Evolutionary conservation across 1,139 yeast species (phyloP).

Genomic region (Entelexis sorbosivorans): DNA sequence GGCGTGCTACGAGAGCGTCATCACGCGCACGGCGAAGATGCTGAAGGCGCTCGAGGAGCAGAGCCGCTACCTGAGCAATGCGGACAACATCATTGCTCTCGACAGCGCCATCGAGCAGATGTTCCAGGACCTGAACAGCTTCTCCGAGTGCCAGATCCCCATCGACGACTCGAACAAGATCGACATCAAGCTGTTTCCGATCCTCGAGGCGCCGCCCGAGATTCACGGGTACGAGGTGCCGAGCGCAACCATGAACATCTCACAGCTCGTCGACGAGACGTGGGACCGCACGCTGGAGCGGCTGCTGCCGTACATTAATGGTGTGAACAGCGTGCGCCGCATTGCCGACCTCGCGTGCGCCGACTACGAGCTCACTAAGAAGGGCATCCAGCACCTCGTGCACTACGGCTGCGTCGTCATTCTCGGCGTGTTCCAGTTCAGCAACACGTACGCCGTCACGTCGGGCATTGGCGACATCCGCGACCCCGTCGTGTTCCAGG

Average conservation of each 20-base stretch:
- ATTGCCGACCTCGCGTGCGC: slow-evolving; percentile 76
- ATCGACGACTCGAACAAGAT: slow-evolving; percentile 81
- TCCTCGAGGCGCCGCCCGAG: slow-evolving; percentile 72
- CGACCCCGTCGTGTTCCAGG: slow-evolving; percentile 62
- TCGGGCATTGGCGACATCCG: slow-evolving; percentile 56
- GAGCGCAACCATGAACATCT: slow-evolving; percentile 63
- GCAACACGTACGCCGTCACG: slow-evolving; percentile 82
- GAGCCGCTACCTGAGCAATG: slow-evolving; percentile 54
- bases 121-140: slow-evolving; percentile 83
- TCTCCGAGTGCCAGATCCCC: slow-evolving; percentile 91
- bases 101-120: slow-evolving; percentile 78
- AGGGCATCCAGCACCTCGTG: slow-evolving; percentile 82
- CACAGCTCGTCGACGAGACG: slow-evolving; percentile 64
- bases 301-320: slow-evolving; percentile 75
- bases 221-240: slow-evolving; percentile 74
- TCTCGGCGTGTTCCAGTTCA: slow-evolving; percentile 78
- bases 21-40: slow-evolving; percentile 76
- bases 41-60: slow-evolving; percentile 87
- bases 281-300: slow-evolving; percentile 97
- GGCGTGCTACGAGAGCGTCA: slow-evolving; percentile 76
- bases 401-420: slow-evolving; percentile 79
- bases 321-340: slow-evolving; percentile 67
- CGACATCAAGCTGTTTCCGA: slow-evolving; percentile 83
- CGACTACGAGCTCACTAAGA: slow-evolving; percentile 64
- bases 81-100: slow-evolving; percentile 40